Evolutionary conservation across 176 grass and related monocot species (phyloP).

Genomic region (Rhynchospora breviuscula): DNA sequence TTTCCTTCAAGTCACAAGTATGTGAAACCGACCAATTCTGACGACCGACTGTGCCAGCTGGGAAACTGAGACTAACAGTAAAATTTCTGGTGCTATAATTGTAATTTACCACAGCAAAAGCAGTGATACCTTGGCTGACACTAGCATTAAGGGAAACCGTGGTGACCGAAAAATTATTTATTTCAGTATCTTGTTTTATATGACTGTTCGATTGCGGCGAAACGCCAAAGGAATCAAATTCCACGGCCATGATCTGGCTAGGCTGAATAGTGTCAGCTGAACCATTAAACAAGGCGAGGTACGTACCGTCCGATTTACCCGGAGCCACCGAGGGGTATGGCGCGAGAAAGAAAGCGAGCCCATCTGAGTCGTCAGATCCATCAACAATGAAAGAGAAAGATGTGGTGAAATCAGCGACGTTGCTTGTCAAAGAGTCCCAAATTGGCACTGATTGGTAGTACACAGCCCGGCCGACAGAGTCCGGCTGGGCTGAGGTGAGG

Average conservation of each 20-base stretch:
- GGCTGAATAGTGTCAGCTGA: constrained; percentile 9
- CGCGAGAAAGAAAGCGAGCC: constrained; percentile 26
- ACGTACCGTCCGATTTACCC: not conserved
- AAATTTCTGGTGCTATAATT: constrained; percentile 12
- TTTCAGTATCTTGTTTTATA: not conserved
- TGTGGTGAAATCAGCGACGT: constrained; percentile 27
- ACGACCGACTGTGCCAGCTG: constrained; percentile 8
- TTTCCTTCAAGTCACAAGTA: constrained; percentile 25
- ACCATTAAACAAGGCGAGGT: constrained; percentile 23
- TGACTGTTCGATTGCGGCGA: not conserved
- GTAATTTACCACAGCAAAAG: constrained; percentile 10
- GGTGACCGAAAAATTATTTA: constrained; percentile 25
- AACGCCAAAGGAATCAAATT: constrained; percentile 17
- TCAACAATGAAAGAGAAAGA: constrained; percentile 22
- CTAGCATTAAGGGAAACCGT: constrained; percentile 15
- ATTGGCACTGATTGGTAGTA: constrained; percentile 20
- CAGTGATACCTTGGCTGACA: constrained; percentile 8
- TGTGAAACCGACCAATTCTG: constrained; percentile 17
- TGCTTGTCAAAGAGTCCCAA: constrained; percentile 10
- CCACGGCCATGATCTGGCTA: constrained; percentile 17
- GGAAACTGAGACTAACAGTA: constrained; percentile 25
- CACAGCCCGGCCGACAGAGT: constrained; percentile 14
- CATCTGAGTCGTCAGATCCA: constrained; percentile 10
- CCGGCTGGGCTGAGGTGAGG: not conserved
- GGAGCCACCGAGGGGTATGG: constrained; percentile 18